Base-by-base conservation (phyloP, 192 early-diverging fungal species). In the Coemansia sp. region DNA sequence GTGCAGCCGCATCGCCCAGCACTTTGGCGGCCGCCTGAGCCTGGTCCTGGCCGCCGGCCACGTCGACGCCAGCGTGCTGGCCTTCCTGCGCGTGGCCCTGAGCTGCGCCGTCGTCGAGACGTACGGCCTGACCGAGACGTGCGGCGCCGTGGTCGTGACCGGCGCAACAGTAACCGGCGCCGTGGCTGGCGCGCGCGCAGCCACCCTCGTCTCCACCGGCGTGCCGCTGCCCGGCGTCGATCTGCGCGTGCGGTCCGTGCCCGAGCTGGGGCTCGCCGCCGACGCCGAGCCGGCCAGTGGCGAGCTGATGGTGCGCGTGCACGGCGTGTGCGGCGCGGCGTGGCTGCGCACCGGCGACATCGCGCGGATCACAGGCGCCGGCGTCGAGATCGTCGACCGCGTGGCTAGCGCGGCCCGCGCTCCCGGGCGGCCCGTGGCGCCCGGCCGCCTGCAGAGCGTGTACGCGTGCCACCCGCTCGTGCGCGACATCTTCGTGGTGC, bases 301-400 rank as follows among this genome's bases (percentile, higher is more conserved):
- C 48, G 95, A 98, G 71, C 86, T 98, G 51, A 89, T 88, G 73
- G 71, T 92, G 32, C 87, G 90, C 29, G 92, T 92, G n/a, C 32
- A 80, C 30, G 79, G 71, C 47, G 82, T 87, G 21, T 88, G 94
- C 16, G 69, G 62, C 12, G 90, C 94, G 63, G 91, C 89, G 14
- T 96, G 91, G 92, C 79, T 84, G 38, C 77, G 84, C 64, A 90
- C 89, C 42, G 95, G 95, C 29, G 95, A 97, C 73, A 88, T 97
- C 66, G 92, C 90, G 55, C 71, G 79, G 51, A 83, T 88, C 73
- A 91, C 93, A 67, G 81, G 81, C 5, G 67, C 76, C 14, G 92
- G 91, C 7, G 48, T 95, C 30, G 68, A 77, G 47, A 89, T 97
- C 57, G 86, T 97, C 71, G 92, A 92, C 73, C 83, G 92, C 40